Evolutionary conservation across 768 basidiomycete species (phyloP).

Genomic region (Podaxis sp.): DNA sequence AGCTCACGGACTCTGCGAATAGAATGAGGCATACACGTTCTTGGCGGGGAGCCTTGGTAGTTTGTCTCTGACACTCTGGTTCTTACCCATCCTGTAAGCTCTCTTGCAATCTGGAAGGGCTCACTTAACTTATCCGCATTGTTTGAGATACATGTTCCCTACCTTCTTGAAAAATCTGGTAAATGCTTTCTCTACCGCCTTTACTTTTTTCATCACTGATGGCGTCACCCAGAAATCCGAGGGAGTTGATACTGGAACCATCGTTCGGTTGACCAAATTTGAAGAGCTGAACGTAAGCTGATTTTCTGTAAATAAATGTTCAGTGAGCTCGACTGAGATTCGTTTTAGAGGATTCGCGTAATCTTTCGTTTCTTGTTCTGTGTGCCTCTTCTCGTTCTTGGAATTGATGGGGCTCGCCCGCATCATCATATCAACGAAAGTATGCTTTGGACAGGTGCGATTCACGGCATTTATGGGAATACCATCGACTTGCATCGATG

Average conservation of each 20-base stretch:
- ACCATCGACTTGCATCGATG: neutral
- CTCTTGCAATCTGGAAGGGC: neutral
- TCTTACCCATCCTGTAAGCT: conserved; percentile 62
- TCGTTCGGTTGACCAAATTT: conserved; percentile 74
- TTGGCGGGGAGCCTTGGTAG: conserved; percentile 68
- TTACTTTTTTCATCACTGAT: neutral
- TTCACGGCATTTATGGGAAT: neutral
- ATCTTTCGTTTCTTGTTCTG: conserved; percentile 72
- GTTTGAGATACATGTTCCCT: conserved; percentile 58
- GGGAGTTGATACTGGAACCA: conserved; percentile 59
- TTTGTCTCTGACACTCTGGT: conserved; percentile 68
- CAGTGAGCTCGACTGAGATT: conserved; percentile 1
- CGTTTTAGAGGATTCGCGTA: conserved; percentile 57
- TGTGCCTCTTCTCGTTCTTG: conserved; percentile 60
- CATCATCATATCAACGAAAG: conserved; percentile 64
- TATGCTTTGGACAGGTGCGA: conserved; percentile 46
- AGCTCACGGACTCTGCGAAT: neutral
- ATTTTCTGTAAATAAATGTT: neutral
- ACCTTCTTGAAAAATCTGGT: conserved; percentile 60
- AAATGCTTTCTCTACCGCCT: conserved; percentile 16
- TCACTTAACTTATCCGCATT: neutral
- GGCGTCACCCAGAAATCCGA: conserved; percentile 40
- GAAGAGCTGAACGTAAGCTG: conserved; percentile 74
- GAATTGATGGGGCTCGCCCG: conserved; percentile 60
- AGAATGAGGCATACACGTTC: conserved; percentile 71